A percentile compares a stretch with the other conserved stretches of the same genome.
phyloP scores from a whole-genome alignment of 1,139 yeast genomes.

The Suhomyces taliae region DNA sequence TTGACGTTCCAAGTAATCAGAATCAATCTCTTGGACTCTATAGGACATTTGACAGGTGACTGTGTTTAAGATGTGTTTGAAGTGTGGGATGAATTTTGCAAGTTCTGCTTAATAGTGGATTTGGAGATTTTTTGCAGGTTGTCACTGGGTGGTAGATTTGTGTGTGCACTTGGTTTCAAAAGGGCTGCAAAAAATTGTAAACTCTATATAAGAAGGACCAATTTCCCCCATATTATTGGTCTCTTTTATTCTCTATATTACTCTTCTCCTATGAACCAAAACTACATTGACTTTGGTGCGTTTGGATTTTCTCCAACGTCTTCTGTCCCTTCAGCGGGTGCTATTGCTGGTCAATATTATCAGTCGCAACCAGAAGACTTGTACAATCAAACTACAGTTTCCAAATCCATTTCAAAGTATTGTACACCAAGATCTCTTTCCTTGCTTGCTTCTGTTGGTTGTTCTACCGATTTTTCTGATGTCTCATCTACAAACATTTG shows the following conservation, averaged over 20 bases:
- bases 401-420: conserved; percentile 6
- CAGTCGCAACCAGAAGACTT: too few species aligned
- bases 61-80: too few species aligned
- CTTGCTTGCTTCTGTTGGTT: conserved; percentile 20
- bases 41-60: conserved; percentile 16
- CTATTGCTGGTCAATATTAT: too few species aligned
- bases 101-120: background rate
- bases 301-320: too few species aligned
- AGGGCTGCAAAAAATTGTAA: background rate
- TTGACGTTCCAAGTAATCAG: conserved; percentile 13
- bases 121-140: background rate
- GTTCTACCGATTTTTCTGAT: background rate
- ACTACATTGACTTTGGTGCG: background rate
- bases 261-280: background rate
- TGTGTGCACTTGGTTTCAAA: too few species aligned
- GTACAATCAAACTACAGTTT: too few species aligned
- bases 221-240: background rate
- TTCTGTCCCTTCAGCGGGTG: too few species aligned
- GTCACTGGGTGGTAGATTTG: background rate
- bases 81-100: background rate
- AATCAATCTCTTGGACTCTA: conserved; percentile 18
- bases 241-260: too few species aligned
- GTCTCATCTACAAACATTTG: background rate
- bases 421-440: conserved; percentile 24
- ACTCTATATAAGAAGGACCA: background rate